Evolutionary conservation across 306 rosid species (phyloP).

Genomic region (Albizia julibrissin): DNA sequence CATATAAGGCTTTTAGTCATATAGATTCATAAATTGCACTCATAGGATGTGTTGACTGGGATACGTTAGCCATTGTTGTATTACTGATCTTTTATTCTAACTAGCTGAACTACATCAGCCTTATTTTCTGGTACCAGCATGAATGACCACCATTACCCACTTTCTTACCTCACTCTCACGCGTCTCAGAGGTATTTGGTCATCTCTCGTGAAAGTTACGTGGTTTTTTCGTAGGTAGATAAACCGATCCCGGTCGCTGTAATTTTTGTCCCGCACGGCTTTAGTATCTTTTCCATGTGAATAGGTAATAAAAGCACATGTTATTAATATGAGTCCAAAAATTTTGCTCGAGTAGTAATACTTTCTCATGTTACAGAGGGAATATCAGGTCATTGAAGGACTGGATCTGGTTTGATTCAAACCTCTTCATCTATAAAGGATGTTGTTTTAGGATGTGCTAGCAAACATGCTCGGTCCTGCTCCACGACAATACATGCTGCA

Average conservation of each 20-base stretch:
- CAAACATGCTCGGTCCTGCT: neutral
- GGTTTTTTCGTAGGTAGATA: neutral
- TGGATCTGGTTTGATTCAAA: constrained; percentile 8
- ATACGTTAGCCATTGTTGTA: neutral
- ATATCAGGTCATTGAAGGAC: neutral
- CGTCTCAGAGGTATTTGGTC: neutral
- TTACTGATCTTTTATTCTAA: neutral
- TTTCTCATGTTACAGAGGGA: neutral
- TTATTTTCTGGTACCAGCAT: neutral
- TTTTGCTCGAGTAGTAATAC: constrained; percentile 1
- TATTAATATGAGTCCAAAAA: neutral
- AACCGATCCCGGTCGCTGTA: neutral
- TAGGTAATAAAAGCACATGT: neutral
- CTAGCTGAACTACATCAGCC: neutral
- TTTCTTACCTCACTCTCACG: constrained; percentile 4
- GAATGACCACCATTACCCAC: neutral
- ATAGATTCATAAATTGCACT: neutral
- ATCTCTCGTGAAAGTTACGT: neutral
- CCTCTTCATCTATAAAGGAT: neutral
- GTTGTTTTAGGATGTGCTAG: neutral
- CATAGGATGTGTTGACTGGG: neutral
- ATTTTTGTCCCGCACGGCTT: constrained; percentile 11
- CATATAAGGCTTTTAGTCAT: neutral
- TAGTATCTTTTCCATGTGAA: constrained; percentile 21
- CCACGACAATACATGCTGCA: neutral